A percentile compares a stretch with the other conserved stretches of the same genome.
phyloP scores from a whole-genome alignment of 225 moss, liverwort and hornwort species.

The Pleurozium schreberi region DNA sequence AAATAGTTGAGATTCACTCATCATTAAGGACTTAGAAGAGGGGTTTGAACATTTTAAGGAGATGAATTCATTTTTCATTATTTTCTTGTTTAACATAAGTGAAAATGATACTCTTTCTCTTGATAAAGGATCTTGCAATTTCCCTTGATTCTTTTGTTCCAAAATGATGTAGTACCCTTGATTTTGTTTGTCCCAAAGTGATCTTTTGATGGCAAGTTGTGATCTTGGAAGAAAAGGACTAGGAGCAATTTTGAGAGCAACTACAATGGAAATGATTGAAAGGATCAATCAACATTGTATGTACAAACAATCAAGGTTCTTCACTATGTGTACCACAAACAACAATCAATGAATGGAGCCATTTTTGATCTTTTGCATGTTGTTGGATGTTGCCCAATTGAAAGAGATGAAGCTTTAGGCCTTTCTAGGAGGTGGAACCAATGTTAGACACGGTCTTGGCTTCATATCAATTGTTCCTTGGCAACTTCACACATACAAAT shows the following conservation, averaged over 20 bases:
- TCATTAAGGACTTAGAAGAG: not conserved
- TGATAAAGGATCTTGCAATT: too few relatives aligned
- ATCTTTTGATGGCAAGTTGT: too few relatives aligned
- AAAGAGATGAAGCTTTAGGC: not conserved
- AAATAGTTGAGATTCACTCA: not conserved
- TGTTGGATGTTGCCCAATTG: accelerated
- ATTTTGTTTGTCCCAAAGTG: too few relatives aligned
- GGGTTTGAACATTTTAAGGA: not conserved
- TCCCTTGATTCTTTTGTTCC: too few relatives aligned
- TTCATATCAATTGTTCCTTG: accelerated
- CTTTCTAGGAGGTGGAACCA: accelerated
- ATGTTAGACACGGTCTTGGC: accelerated
- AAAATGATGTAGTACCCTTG: too few relatives aligned
- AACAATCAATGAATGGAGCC: accelerated
- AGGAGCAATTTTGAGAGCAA: too few relatives aligned
- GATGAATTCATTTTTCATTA: not conserved
- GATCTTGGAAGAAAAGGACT: too few relatives aligned
- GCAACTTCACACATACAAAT: not conserved
- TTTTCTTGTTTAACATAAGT: not conserved
- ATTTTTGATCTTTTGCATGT: not conserved
- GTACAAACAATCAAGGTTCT: too few relatives aligned
- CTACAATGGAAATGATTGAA: too few relatives aligned
- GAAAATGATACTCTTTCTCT: not conserved
- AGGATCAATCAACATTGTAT: too few relatives aligned
- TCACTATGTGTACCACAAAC: accelerated